Conservation (phyloP, 495 filamentous ascomycete species). For the Clohesyomyces aquaticus region DNA sequence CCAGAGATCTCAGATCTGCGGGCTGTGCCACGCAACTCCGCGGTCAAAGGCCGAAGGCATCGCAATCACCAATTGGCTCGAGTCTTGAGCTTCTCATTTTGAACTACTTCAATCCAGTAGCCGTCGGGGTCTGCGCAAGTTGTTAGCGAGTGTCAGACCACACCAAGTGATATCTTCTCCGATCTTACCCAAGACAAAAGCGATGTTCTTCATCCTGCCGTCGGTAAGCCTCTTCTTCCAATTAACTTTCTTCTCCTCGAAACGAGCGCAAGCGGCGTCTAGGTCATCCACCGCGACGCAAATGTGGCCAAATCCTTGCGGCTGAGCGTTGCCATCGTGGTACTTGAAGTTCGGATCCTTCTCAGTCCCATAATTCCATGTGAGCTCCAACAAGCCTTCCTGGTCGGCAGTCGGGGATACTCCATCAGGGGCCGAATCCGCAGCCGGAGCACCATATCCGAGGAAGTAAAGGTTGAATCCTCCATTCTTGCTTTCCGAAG, state of each 20-base stretch:
- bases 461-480: conserved; percentile 93
- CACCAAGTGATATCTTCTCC: not conserved
- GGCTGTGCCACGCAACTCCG: not conserved
- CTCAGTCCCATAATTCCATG: conserved; percentile 97
- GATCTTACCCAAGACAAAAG: conserved; percentile 68
- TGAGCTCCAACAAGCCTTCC: conserved; percentile 87
- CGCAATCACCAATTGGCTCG: conserved; percentile 54
- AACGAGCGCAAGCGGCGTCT: conserved; percentile 78
- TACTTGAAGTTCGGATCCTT: conserved; percentile 82
- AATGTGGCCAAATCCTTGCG: conserved; percentile 92
- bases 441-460: conserved; percentile 67
- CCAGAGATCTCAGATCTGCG: not conserved
- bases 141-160: conserved; percentile 15
- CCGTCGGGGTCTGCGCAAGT: conserved; percentile 72
- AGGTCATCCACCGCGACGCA: conserved; percentile 90
- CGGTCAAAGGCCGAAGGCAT: not conserved
- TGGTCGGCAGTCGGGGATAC: conserved; percentile 64
- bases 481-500: conserved; percentile 66
- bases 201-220: conserved; percentile 91
- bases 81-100: conserved; percentile 66
- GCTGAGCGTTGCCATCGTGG: conserved; percentile 88
- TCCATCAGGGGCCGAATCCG: conserved; percentile 52
- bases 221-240: conserved; percentile 97
- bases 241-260: conserved; percentile 77
- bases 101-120: conserved; percentile 90